phyloP scores from a whole-genome alignment of 2,329 filamentous ascomycete genomes.

The Calonectria hongkongensis region DNA sequence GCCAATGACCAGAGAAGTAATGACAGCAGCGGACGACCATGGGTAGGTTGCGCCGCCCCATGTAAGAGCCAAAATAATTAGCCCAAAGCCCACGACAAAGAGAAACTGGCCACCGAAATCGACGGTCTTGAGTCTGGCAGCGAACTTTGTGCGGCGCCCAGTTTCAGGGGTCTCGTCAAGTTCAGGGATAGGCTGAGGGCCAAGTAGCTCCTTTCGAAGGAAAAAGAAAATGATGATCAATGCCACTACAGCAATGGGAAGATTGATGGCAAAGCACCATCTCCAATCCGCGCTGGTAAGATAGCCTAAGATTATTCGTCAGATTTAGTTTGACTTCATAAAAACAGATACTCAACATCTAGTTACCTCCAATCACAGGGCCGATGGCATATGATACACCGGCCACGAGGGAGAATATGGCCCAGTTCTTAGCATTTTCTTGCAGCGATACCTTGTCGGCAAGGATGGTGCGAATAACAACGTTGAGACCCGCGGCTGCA shows the following conservation, averaged over 20 bases:
- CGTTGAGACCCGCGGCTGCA: conserved; percentile 76
- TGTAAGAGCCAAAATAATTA: conserved; percentile 72
- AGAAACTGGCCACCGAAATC: conserved; percentile 74
- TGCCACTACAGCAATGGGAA: conserved; percentile 72
- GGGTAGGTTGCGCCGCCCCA: conserved; percentile 74
- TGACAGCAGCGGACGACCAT: conserved; percentile 70
- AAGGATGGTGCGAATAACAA: conserved; percentile 77
- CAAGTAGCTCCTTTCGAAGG: conserved; percentile 75
- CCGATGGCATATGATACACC: conserved; percentile 77
- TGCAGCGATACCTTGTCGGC: conserved; percentile 77
- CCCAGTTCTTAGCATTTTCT: conserved; percentile 78
- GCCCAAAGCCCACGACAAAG: conserved; percentile 72
- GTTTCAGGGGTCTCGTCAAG: conserved; percentile 63
- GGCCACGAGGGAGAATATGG: conserved; percentile 75
- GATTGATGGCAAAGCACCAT: conserved; percentile 80
- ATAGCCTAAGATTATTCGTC: conserved; percentile 59
- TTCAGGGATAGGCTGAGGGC: conserved; percentile 68
- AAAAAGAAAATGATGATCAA: conserved; percentile 74
- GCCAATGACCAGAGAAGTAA: conserved; percentile 70
- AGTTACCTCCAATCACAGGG: conserved; percentile 74
- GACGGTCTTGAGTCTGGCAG: conserved; percentile 70
- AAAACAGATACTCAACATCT: background rate
- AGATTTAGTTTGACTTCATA: conserved; percentile 8
- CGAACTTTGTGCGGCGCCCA: conserved; percentile 59
- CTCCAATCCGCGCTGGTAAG: conserved; percentile 75